Evolutionary conservation across 2,329 filamentous ascomycete species (phyloP).

Genomic region (Talaromyces sp.): DNA sequence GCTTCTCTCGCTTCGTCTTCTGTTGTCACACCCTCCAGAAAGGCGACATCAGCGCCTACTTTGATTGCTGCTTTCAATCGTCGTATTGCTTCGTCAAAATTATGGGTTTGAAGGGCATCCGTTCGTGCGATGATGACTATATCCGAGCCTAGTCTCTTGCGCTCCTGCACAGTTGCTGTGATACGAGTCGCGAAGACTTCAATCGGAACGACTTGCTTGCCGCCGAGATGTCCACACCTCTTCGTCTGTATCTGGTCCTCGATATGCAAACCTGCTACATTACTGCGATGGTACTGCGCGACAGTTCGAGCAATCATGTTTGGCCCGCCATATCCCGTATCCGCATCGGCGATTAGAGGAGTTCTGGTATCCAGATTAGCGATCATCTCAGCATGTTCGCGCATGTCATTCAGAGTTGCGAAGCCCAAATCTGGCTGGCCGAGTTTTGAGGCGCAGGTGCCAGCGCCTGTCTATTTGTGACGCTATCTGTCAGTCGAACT

Average conservation of each 20-base stretch:
- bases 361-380: neutral
- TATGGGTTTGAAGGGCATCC: conserved; percentile 28
- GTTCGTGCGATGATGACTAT: conserved; percentile 36
- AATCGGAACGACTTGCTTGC: neutral
- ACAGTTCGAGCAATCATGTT: neutral
- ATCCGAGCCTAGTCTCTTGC: conserved; percentile 34
- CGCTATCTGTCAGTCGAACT: neutral
- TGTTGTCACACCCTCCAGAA: neutral
- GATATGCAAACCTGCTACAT: neutral
- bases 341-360: neutral
- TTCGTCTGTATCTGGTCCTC: neutral
- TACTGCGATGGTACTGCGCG: neutral
- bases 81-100: conserved; percentile 40
- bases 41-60: neutral
- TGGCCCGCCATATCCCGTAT: neutral
- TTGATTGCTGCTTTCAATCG: conserved; percentile 24
- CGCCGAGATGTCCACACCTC: neutral
- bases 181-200: neutral
- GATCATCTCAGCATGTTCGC: neutral
- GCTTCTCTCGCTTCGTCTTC: neutral
- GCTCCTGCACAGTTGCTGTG: conserved; percentile 53
- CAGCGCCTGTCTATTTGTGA: neutral
- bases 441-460: neutral
- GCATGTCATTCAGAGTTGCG: neutral
- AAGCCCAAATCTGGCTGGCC: neutral